These are phyloP conservation scores for Suillus hirtellus DNA, from an alignment of 768 basidiomycete species.

Conservation along the genomic window DNA sequence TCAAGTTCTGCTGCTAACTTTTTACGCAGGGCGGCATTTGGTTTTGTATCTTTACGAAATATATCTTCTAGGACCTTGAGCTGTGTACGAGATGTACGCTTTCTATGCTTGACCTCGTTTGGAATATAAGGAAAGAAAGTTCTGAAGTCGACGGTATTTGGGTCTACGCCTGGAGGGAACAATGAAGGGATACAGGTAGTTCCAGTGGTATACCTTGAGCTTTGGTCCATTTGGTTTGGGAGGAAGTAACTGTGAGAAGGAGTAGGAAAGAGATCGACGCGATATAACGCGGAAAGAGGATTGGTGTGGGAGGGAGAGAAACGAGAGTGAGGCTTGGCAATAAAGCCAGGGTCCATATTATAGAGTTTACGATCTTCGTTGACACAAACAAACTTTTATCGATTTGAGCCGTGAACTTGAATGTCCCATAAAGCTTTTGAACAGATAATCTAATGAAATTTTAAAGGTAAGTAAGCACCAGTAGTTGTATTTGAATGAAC, in stretches of 20 bases:
- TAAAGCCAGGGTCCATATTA: constrained; percentile 31
- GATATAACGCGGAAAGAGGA: constrained; percentile 25
- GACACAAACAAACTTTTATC: constrained; percentile 4
- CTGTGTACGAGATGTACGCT: constrained; percentile 85
- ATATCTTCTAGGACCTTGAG: constrained; percentile 86
- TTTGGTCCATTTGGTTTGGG: constrained; percentile 31
- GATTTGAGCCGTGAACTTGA: constrained; percentile 1
- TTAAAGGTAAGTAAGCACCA: background rate
- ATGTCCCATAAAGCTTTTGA: constrained; percentile 1
- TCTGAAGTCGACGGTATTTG: constrained; percentile 69
- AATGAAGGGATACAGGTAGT: constrained; percentile 46
- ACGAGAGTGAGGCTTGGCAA: constrained; percentile 38
- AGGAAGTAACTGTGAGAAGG: constrained; percentile 19
- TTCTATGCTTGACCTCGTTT: constrained; percentile 92
- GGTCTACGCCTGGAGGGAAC: constrained; percentile 58
- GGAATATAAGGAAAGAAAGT: constrained; percentile 88
- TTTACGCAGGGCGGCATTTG: constrained; percentile 79
- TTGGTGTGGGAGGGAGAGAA: constrained; percentile 36
- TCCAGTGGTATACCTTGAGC: constrained; percentile 28
- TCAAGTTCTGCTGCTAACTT: constrained; percentile 78
- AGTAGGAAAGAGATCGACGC: constrained; percentile 18
- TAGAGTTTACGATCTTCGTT: constrained; percentile 4
- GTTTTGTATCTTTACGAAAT: constrained; percentile 89
- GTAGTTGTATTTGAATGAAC: background rate
- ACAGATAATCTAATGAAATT: background rate